Conservation (phyloP, 441 rosid genomes). For the Pelargonium citronellum region DNA sequence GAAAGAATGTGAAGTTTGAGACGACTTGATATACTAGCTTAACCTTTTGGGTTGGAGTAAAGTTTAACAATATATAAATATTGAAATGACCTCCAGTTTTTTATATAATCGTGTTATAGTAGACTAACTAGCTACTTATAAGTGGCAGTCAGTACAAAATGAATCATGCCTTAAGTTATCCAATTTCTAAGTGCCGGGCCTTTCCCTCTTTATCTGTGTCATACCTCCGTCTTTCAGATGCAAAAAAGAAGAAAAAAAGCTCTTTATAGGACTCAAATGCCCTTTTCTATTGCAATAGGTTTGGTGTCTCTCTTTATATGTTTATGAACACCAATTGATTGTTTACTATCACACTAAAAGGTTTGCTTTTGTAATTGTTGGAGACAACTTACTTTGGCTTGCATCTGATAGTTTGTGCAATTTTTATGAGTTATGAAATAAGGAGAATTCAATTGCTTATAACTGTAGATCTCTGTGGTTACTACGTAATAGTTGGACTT, state of each 20-base stretch:
- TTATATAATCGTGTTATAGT: background rate
- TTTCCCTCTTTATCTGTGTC: background rate
- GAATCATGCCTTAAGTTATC: background rate
- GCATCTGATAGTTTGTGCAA: background rate
- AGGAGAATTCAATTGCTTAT: background rate
- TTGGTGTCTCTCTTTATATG: background rate
- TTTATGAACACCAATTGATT: background rate
- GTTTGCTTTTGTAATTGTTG: background rate
- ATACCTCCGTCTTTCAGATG: background rate
- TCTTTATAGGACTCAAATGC: background rate
- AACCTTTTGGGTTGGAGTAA: too few species aligned
- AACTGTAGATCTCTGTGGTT: background rate
- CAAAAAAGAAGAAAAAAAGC: background rate
- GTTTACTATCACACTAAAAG: background rate
- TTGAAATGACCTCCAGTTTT: background rate
- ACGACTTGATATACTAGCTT: too few species aligned
- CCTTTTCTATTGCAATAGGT: background rate
- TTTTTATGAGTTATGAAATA: constrained; percentile 2
- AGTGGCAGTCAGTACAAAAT: background rate
- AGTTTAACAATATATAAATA: too few species aligned
- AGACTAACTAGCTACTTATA: background rate
- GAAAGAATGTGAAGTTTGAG: too few species aligned
- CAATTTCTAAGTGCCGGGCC: background rate
- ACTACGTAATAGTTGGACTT: constrained; percentile 2
- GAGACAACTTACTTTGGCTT: background rate